Base-by-base conservation (phyloP, 148 eudicot species). In the Heliosperma pusillum region DNA sequence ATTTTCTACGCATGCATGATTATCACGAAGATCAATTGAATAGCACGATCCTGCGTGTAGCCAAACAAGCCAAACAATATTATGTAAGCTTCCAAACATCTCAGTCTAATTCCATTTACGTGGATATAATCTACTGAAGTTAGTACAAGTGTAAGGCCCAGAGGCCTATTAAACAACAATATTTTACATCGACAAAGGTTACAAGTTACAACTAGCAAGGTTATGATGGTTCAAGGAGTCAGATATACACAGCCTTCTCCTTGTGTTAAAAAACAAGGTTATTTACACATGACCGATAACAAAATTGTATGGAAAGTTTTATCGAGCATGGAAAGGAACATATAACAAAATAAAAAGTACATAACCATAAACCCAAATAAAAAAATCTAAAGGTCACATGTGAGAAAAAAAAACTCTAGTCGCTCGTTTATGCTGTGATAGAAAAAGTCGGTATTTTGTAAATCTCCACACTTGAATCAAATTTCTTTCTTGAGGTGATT, bases 1-100 rank as follows among this genome's bases (percentile, higher is more conserved):
- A 76, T 93, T 82, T 82, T 89, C 94, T 53, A 93, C 90, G 72
- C 98, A 93, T 12, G 71, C 72, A 75, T 93, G 98, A 80, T 93
- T 91, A 84, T 86, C 87, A 66, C 79, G 94, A 66, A 93, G 78
- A 29, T 47, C 71, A 36, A 79, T 67, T 7, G 88, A 56, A 82
- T 88, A 93, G 90, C 98, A 93, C 47, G 97, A 93, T 27, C 88
- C 97, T 93, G 90, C 69, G 57, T 55, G 25, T 57, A 74, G 47
- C 64, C 42, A 36, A 8, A 30, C n/a, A n/a, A n/a, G n/a, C n/a
- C n/a, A n/a, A 73, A 72, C 12, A 72, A 5, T 2, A 11, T 16
- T 11, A 60, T 45, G 25, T 7, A 36, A 36, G 52, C 59, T 57
- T 25, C 21, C 56, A 17, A 44, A 72, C 66, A 36, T 44, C 67